Evolutionary conservation across 257 asterid genomes (phyloP).

Genomic region (Phtheirospermum japonicum): DNA sequence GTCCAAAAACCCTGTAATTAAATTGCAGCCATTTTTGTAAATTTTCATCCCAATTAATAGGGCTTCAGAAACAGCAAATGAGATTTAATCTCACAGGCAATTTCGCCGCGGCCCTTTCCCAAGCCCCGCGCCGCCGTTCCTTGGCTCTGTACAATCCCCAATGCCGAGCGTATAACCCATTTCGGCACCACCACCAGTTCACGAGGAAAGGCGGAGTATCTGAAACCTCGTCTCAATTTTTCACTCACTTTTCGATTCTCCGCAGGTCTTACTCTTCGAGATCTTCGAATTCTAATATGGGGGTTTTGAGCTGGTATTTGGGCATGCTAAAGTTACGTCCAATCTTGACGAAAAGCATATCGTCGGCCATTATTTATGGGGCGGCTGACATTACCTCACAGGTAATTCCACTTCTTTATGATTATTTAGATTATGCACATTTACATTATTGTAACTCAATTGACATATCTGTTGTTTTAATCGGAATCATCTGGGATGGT

Average conservation of each 20-base stretch:
- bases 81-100: conserved; percentile 35
- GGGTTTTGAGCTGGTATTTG: conserved; percentile 70
- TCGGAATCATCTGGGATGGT: not conserved
- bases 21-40: not conserved
- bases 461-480: not conserved
- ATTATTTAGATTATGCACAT: conserved; percentile 2
- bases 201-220: conserved; percentile 22
- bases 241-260: conserved; percentile 13
- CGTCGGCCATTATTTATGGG: conserved; percentile 67
- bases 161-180: conserved; percentile 34
- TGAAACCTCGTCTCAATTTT: conserved; percentile 23
- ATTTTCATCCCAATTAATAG: conserved; percentile 25
- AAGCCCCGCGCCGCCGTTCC: conserved; percentile 27
- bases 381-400: conserved; percentile 86
- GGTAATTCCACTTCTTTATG: conserved; percentile 33
- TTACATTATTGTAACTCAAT: not conserved
- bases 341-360: conserved; percentile 60
- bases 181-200: conserved; percentile 26
- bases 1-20: not conserved
- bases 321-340: conserved; percentile 71
- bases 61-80: conserved; percentile 26
- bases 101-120: conserved; percentile 27
- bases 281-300: conserved; percentile 39
- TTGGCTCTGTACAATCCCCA: conserved; percentile 29
- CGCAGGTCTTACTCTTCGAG: conserved; percentile 36